A percentile compares a stretch with the other conserved stretches of the same genome.
Evolutionary conservation across 257 asterid species (phyloP).

Genomic region (Gynochthodes officinalis): DNA sequence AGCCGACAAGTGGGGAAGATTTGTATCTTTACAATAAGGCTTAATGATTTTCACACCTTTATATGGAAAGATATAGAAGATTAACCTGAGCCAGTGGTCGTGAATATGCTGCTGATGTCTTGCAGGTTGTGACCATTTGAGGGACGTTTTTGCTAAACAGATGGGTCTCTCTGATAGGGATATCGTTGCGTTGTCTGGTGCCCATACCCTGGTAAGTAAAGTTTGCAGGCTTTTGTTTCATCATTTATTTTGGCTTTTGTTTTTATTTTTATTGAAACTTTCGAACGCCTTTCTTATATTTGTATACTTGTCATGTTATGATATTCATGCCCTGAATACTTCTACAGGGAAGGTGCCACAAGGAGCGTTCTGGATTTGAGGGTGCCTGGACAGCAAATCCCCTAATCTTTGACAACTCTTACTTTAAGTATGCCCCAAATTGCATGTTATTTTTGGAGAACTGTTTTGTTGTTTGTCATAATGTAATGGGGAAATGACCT

Average conservation of each 20-base stretch:
- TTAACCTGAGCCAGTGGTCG: not conserved
- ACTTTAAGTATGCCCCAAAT: slow-evolving; percentile 46
- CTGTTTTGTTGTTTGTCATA: not conserved
- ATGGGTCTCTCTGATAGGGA: slow-evolving; percentile 87
- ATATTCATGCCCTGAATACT: not conserved
- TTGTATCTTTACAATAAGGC: not conserved
- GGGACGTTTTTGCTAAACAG: slow-evolving; percentile 73
- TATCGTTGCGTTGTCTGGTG: slow-evolving; percentile 86
- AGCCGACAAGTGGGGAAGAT: not conserved
- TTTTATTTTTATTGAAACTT: not conserved
- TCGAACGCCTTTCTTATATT: not conserved
- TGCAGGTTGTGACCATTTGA: slow-evolving; percentile 77
- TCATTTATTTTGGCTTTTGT: not conserved
- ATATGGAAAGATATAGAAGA: not conserved
- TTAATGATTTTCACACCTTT: no score
- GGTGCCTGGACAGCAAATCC: slow-evolving; percentile 89
- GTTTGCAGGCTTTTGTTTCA: not conserved
- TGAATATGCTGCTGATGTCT: not conserved
- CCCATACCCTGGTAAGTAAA: slow-evolving; percentile 70
- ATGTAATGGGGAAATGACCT: not conserved
- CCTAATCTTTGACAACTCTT: slow-evolving; percentile 71
- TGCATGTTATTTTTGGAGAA: not conserved
- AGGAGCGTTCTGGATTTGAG: slow-evolving; percentile 88
- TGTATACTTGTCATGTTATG: no score
- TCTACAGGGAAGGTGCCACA: slow-evolving; percentile 76